Evolutionary conservation across 495 filamentous ascomycete genomes (phyloP), one percentile per base, ranked within the genome.

Genomic region (Amphirosellinia nigrospora): DNA sequence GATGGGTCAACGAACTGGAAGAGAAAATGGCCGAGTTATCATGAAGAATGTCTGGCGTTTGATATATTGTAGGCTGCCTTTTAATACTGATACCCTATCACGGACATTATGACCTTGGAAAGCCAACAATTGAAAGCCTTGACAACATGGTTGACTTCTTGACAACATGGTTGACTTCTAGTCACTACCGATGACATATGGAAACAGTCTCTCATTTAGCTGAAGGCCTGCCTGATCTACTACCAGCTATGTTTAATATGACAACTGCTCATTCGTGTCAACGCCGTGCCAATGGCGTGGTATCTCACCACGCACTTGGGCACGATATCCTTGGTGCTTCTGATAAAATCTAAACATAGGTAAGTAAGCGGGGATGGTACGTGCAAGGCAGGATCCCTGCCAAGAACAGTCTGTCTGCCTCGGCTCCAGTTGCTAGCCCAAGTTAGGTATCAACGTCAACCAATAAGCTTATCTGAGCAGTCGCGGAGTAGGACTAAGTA

Each of bases 1-100:
- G 87, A 52, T 97, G 94, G 95, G 93, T 99, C 19, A 92, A 90
- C 78, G 92, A 92, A 46, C 78, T 99, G 45, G 96, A 99, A 82
- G 85, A 83, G 69, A 90, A 90, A 78, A 86, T 97, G 77, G 85
- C 83, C 21, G 84, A 84, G 61, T 76, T 92, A 72, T 76, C 78
- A 41, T 82, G 74, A 83, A 39, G 23, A 46, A 43, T 5, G 34
- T 36, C 6, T 58, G 59, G 19, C 48, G 26, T 36, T 70, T 32
- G 45, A 46, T 36, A 30, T 53, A 19, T 21, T 30, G 34, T 45
- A 23, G 41, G 41, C 59, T 34, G 41, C 23, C 67, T 48, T 55
- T 69, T 55, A 63, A 36, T 55, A 45, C 50, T 70, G 59, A 70
- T 64, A 70, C 68, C 68, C 58, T 45, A 0, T 46, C 65, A 50